These are phyloP conservation scores for Meredithiella fracta DNA, from an alignment of 2,329 filamentous ascomycete genomes.

Conservation along the genomic window DNA sequence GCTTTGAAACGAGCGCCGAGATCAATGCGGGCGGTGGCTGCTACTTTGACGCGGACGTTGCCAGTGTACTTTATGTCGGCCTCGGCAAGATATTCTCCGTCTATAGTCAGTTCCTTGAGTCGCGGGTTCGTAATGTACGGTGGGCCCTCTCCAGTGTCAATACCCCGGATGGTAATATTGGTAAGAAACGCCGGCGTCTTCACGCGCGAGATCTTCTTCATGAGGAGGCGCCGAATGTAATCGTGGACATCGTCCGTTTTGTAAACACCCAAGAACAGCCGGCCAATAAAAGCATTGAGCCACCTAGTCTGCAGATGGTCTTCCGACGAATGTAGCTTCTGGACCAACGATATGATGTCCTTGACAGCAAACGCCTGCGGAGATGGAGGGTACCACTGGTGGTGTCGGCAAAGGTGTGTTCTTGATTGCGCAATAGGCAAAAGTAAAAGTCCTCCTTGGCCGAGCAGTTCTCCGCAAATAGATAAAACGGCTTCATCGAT, in stretches of 20 bases:
- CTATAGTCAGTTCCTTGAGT: slow-evolving; percentile 75
- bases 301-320: slow-evolving; percentile 82
- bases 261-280: slow-evolving; percentile 76
- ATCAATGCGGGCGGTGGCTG: slow-evolving; percentile 84
- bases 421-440: slow-evolving; percentile 70
- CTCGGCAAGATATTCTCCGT: slow-evolving; percentile 77
- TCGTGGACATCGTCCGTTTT: slow-evolving; percentile 68
- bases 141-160: slow-evolving; percentile 73
- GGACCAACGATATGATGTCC: slow-evolving; percentile 77
- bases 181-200: slow-evolving; percentile 85
- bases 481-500: slow-evolving; percentile 67
- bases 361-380: slow-evolving; percentile 68
- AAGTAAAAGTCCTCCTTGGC: slow-evolving; percentile 99
- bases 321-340: slow-evolving; percentile 78
- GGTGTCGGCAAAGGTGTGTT: slow-evolving; percentile 35
- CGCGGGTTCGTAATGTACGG: slow-evolving; percentile 80
- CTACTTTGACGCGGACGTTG: slow-evolving; percentile 76
- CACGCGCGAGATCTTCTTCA: slow-evolving; percentile 88
- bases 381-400: slow-evolving; percentile 28
- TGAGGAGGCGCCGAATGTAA: slow-evolving; percentile 68
- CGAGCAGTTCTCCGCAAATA: slow-evolving; percentile 90
- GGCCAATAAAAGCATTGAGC: slow-evolving; percentile 81
- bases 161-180: slow-evolving; percentile 62
- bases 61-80: slow-evolving; percentile 79
- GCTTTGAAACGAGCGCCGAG: slow-evolving; percentile 77